These are phyloP conservation scores for Termitomyces sp. DNA, from an alignment of 768 basidiomycete genomes.

Conservation along the genomic window DNA sequence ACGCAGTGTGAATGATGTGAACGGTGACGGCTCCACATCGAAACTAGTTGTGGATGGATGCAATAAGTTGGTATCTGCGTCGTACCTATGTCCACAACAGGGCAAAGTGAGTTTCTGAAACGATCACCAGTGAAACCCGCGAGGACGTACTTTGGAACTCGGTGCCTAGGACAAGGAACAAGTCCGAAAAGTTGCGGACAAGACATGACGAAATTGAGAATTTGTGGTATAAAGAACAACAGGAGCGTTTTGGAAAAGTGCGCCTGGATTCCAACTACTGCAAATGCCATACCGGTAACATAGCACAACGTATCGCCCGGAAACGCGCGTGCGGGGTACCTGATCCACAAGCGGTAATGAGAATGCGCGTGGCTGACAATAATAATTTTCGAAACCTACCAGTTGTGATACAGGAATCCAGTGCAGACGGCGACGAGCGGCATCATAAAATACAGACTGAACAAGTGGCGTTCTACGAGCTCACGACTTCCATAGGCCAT, in stretches of 20 bases:
- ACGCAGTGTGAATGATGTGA: slow-evolving; percentile 52
- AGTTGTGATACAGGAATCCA: slow-evolving; percentile 94
- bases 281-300: slow-evolving; percentile 97
- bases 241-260: slow-evolving; percentile 97
- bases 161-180: slow-evolving; percentile 91
- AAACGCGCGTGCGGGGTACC: slow-evolving; percentile 95
- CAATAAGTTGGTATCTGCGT: slow-evolving; percentile 68
- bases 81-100: slow-evolving; percentile 48
- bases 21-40: slow-evolving; percentile 46
- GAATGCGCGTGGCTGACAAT: neutral
- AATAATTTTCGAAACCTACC: slow-evolving; percentile 45
- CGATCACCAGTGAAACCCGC: neutral
- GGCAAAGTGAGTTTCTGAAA: neutral
- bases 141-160: slow-evolving; percentile 72
- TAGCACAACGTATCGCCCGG: slow-evolving; percentile 98
- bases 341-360: slow-evolving; percentile 23
- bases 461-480: slow-evolving; percentile 88
- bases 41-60: slow-evolving; percentile 71
- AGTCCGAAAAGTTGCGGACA: slow-evolving; percentile 93
- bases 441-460: slow-evolving; percentile 96
- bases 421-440: slow-evolving; percentile 87
- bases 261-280: slow-evolving; percentile 94
- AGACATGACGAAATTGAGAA: slow-evolving; percentile 95
- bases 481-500: slow-evolving; percentile 84
- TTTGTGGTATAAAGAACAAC: slow-evolving; percentile 95